Base-by-base conservation (phyloP, 116 monocot species). In the Dioscorea cayenensis region DNA sequence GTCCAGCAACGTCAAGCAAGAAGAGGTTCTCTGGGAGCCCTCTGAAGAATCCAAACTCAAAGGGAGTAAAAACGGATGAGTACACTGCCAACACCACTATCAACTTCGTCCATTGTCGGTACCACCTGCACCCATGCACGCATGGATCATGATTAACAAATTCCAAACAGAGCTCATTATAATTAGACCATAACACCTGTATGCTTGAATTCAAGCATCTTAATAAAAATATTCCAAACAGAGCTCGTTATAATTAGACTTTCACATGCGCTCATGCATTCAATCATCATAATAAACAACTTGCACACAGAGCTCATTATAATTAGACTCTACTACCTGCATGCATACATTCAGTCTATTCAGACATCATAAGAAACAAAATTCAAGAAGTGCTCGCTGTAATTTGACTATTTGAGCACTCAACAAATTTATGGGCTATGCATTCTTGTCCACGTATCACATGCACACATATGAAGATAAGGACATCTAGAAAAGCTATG, bases 11-110 rank as follows among this genome's bases (percentile, higher is more conserved):
- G 76, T 95, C 90, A 11, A 95, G 90, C 64, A 84, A 63, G 68
- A 92, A 69, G 43, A 95, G 89, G 17, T 85, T 81, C 67, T 73
- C 36, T 11, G 87, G 95, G 28, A 95, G 87, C 0, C 95, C 95
- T 12, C 92, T 75, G 84, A 95, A 95, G 80, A 95, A 95, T 23
- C 87, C 95, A 61, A 95, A 95, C 71, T 95, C 92, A 60, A 95
- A 36, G 17, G 95, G 95, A 7, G 95, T 95, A 87, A 95, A 95
- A 82, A 87, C 83, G 59, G 92, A 92, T 1, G 92, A 92, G 79
- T 92, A 92, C 50, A 87, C 77, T 19, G 92, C 95, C 95, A 87
- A 92, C 12, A 80, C 14, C 32, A 95, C 69, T 76, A 95, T 95
- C 65, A 92, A 73, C 60, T 78, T 58, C 28, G 68, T 84, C 95